Percentiles rank a stretch among this genome's conserved stretches.
phyloP scores from a whole-genome alignment of 1,139 yeast species.

The Arxiozyma slooffiae region DNA sequence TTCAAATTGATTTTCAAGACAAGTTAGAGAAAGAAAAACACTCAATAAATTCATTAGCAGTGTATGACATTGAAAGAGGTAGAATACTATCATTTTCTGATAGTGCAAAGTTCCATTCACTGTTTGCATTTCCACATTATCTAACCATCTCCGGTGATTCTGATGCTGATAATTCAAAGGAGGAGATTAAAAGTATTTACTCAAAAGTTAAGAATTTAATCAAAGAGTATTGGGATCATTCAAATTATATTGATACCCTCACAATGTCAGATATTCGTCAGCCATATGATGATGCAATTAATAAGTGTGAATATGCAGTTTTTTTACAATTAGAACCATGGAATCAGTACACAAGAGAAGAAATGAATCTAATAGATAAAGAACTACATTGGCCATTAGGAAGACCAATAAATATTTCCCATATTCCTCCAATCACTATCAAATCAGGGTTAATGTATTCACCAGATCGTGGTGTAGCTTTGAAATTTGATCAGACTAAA shows the following conservation, averaged over 20 bases:
- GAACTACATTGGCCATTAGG: constrained; percentile 69
- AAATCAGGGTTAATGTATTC: constrained; percentile 58
- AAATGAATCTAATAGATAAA: constrained; percentile 54
- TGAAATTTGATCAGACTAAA: constrained; percentile 37
- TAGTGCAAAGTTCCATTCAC: constrained; percentile 66
- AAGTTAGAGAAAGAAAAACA: constrained; percentile 40
- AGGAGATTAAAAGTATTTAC: constrained; percentile 34
- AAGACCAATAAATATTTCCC: constrained; percentile 47
- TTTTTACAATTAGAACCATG: constrained; percentile 63
- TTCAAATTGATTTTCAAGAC: constrained; percentile 28
- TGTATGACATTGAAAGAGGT: constrained; percentile 65
- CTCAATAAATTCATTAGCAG: constrained; percentile 46
- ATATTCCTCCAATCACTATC: constrained; percentile 47
- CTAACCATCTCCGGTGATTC: constrained; percentile 25
- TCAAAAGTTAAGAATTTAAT: constrained; percentile 34
- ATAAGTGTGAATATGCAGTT: constrained; percentile 61
- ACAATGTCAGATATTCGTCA: constrained; percentile 36
- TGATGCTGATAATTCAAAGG: constrained; percentile 18
- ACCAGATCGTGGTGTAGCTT: constrained; percentile 73
- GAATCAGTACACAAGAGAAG: constrained; percentile 37
- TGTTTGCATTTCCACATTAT: constrained; percentile 35
- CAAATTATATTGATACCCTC: constrained; percentile 30
- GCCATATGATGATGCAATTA: constrained; percentile 27
- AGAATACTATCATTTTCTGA: constrained; percentile 52
- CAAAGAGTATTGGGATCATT: constrained; percentile 30